Base-by-base conservation (phyloP, 106 monocot species). In the Allium cepa region DNA sequence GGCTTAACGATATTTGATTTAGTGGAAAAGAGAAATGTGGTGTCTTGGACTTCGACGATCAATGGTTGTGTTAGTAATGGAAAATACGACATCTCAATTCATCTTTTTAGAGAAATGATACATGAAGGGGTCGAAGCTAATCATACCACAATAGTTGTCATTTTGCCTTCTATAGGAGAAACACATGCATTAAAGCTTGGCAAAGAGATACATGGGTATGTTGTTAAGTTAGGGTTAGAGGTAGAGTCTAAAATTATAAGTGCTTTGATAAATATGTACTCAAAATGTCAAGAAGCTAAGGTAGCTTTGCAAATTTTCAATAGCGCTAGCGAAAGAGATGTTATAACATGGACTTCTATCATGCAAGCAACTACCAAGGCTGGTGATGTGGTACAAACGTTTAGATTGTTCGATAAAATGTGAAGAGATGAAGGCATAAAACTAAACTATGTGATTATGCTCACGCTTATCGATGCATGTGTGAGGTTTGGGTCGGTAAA, bases 141-240 rank as follows among this genome's bases (percentile, higher is more conserved):
- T 53, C 56, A 78, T 15, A 80, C 76, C 8, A 84, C 80, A 3
- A 12, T 80, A 11, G 49, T 84, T 53, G 10, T 80, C 2, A 49
- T 69, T 52, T 66, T 84, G 15, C 73, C 62, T 8, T 73, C 70
- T 26, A 76, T 79, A 47, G 61, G 79, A 4, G 59, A 50, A 10
- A 62, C 52, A 22, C 87, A 80, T 18, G 83, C 82, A 26, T 72
- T 85, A 62, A 76, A 64, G 62, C 81, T 55, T n/a, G 92, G 87
- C 7, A 85, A 77, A 46, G 88, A 88, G 49, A 60, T 92, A 59
- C 92, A 80, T 50, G 73, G 79, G 0, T 73, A 70, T 68, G 57
- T 47, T 17, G 26, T 80, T 6, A 69, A 66, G 49, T 72, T 62
- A 50, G 77, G 70, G 8, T 62, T 80, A 9, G 66, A 67, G 17